Conservation (phyloP, 306 rosid genomes). For the Rosa multiflora region DNA sequence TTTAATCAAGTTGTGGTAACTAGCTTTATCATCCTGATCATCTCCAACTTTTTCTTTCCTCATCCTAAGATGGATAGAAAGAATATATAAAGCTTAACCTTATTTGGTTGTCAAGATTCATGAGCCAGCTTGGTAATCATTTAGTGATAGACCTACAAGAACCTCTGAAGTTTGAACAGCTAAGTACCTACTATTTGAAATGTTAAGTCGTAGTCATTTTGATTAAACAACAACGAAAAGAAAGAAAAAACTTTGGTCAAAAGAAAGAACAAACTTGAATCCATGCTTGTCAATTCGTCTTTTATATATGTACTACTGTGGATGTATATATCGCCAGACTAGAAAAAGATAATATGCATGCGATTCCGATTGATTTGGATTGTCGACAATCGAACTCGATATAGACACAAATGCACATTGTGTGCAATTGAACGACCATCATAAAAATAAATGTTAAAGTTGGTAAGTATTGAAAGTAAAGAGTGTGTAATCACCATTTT, state of each 20-base stretch:
- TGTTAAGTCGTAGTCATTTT: neutral
- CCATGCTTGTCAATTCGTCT: neutral
- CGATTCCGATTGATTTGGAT: neutral
- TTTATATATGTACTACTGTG: neutral
- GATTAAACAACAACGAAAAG: neutral
- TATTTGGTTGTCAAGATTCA: neutral
- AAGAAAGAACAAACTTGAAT: neutral
- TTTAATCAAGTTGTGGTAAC: constrained; percentile 11
- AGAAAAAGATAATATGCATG: neutral
- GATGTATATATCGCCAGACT: neutral
- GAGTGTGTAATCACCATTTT: neutral
- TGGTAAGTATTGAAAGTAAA: neutral
- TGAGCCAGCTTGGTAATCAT: neutral
- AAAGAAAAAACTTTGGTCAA: neutral
- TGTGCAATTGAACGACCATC: neutral
- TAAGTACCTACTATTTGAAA: neutral
- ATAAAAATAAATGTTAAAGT: neutral
- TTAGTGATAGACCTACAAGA: neutral
- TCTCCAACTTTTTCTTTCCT: neutral
- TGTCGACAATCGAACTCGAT: neutral
- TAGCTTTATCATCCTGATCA: neutral
- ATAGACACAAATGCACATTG: neutral
- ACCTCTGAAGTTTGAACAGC: neutral
- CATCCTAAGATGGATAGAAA: constrained; percentile 4
- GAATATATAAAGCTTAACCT: constrained; percentile 1